These are phyloP conservation scores for Leishmania lainsoni DNA, from an alignment of 208 protist genomes.

Conservation along the genomic window DNA sequence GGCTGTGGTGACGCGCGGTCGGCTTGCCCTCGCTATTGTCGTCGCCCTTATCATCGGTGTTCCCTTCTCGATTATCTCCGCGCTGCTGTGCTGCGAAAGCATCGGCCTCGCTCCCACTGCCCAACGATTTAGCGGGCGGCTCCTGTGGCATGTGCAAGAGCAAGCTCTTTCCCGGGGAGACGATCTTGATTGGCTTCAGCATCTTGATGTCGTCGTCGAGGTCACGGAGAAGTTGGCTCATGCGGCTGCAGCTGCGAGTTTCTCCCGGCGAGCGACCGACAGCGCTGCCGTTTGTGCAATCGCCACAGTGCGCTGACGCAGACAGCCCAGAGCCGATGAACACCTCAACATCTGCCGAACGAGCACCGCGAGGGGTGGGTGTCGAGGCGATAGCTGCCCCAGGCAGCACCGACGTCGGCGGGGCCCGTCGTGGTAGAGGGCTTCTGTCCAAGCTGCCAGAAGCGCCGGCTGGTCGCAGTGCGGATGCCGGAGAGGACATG, in stretches of 20 bases:
- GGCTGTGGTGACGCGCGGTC: not conserved
- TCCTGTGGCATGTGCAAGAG: conserved; percentile 64
- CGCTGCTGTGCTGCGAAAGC: conserved; percentile 25
- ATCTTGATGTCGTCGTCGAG: conserved; percentile 83
- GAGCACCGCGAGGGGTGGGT: not conserved
- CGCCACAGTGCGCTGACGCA: conserved; percentile 1
- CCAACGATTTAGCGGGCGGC: conserved; percentile 4
- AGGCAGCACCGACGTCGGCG: not conserved
- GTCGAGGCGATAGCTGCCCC: not conserved
- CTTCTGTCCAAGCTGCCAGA: not conserved
- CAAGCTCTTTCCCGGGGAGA: conserved; percentile 72
- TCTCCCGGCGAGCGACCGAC: not conserved
- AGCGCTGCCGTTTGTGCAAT: not conserved
- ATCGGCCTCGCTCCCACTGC: conserved; percentile 14
- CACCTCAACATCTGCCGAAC: not conserved
- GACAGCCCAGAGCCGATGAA: not conserved
- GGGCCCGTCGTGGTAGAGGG: conserved; percentile 2
- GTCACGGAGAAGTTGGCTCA: conserved; percentile 78
- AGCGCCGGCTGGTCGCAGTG: not conserved
- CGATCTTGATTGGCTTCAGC: conserved; percentile 77
- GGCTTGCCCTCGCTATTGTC: not conserved
- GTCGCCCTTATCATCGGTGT: not conserved
- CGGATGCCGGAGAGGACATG: conserved; percentile 1
- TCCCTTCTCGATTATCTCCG: conserved; percentile 4
- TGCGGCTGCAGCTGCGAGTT: conserved; percentile 41